Evolutionary conservation across 192 early-diverging fungal genomes (phyloP), one percentile per base, ranked within the genome.

Genomic region (Podila minutissima): DNA sequence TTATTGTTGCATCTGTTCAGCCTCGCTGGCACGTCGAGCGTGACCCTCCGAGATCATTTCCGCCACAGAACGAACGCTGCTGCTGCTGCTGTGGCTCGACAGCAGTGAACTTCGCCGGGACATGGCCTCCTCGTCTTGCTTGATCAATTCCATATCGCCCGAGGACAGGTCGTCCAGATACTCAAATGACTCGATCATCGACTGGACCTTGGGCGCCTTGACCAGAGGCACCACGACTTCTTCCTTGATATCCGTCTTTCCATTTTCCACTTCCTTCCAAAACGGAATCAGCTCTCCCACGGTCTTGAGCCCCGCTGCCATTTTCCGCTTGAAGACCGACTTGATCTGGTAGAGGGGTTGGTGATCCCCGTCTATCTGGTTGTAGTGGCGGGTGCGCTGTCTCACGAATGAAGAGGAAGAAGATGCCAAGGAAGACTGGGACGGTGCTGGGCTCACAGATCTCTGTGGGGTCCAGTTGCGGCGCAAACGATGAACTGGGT

Each of bases 221-320:
- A 79, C 75, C 28, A 79, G 12, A 41, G 75, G 65, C 29, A 79
- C 75, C 19, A 35, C 48, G 0, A 72, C 65, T 41, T 79, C 70
- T n/a, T 68, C 70, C 61, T 72, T 72, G 59, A 64, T 58, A 29
- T 64, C 58, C 19, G 60, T 41, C 5, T 79, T 48, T 0, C 75
- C 75, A 32, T 64, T 29, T n/a, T 79, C 75, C 15, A 79, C 75
- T 7, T 79, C 75, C 46, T 38, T 79, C 75, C 75, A 79, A 49
- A 72, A 79, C 6, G 69, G 69, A 26, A 79, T 32, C 20, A 79
- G 49, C 49, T 79, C 59, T 15, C 75, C 59, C 9, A 79, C 75
- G 9, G 65, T 79, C 38, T 53, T 60, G 1, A 79, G 62, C 13
- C 75, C 70, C 13, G 64, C 49, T 11, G 69, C 75, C 20, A 79